Evolutionary conservation across 441 rosid species (phyloP), one percentile per base, ranked within the genome.

Genomic region (Melastoma candidum): DNA sequence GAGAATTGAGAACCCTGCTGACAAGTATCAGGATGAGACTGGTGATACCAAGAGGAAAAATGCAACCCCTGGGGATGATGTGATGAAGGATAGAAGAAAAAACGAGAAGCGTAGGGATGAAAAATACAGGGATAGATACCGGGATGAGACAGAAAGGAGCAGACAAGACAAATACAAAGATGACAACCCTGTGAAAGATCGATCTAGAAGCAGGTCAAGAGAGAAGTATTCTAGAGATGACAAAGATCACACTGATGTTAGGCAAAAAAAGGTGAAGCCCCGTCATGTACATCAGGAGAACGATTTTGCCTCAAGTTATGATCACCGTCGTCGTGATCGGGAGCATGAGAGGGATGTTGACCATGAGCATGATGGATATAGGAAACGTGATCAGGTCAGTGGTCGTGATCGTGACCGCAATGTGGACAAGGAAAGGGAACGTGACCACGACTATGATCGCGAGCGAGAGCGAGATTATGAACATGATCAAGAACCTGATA

Each of bases 41-140:
- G 86, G 72, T 51, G 84, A 73, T 45, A 61, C 39, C 43, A 72
- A 70, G 64, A 81, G 73, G 29, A 77, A 70, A 63, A 79, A 68
- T 27, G 24, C 77, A 12, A 56, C 70, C 27, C 68, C 80, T 13
- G 71, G 59, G 68, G 94, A 78, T 68, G 87, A 85, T 66, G 57
- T 56, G 70, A 46, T 54, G 9, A 78, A 75, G 73, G 90, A 83
- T 65, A 87, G 73, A 46, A 87, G 74, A 2, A 92, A 81, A 61
- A 92, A 72, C 53, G 97, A 82, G 71, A 93, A 80, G 67, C 61
- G 63, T 57, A 82, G 74, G 68, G 90, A 83, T 64, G 88, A 79
- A 17, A 79, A 59, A 47, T 57, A 71, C 63, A 77, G 68, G 65
- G 89, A 77, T 44, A 82, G 78, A 70, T 64, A 72, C 48, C 66